Base-by-base conservation (phyloP, 2,329 filamentous ascomycete species). In the Coniochaeta pulveracea region DNA sequence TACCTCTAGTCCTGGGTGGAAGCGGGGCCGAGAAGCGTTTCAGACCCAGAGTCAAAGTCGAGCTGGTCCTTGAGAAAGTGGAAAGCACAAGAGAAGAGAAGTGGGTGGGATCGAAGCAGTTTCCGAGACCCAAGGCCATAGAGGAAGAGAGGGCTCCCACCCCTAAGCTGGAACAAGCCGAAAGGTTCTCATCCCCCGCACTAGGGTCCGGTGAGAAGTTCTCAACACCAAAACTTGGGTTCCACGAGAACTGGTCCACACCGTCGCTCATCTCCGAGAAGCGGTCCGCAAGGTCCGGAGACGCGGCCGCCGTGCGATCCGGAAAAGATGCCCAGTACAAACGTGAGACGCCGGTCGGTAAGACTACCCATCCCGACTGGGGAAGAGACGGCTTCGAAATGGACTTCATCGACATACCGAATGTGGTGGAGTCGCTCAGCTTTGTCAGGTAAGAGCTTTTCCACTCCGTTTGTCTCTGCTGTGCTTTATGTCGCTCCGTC, bases 51-150 rank as follows among this genome's bases (percentile, higher is more conserved):
- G 70, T 94, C 46, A 85, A 80, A 50, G 80, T 79, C 41, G 81
- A 91, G 51, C 57, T 95, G 35, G 85, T 93, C 52, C 74, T 88
- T 11, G 85, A 91, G 49, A 81, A 66, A n/a, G n/a, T n/a, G n/a
- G n/a, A n/a, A n/a, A n/a, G 39, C 50, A 52, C 6, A 55, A 55
- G 38, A 64, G 55, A 33, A 33, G 21, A 44, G 46, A 21, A 41
- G 47, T 31, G 37, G 48, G 31, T 41, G 46, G 35, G 46, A 54
- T 27, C 60, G 63, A 29, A 8, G 42, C 9, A 9, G 22, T 9
- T 8, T 8, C 22, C 22, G n/a, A n/a, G 22, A n/a, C 22, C n/a
- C 22, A n/a, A 9, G n/a, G n/a, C n/a, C n/a, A n/a, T n/a, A n/a
- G n/a, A n/a, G n/a, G n/a, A n/a, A n/a, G n/a, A n/a, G n/a, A n/a